phyloP scores from a whole-genome alignment of 352 stramenopile species.

The Phytophthora cajani region DNA sequence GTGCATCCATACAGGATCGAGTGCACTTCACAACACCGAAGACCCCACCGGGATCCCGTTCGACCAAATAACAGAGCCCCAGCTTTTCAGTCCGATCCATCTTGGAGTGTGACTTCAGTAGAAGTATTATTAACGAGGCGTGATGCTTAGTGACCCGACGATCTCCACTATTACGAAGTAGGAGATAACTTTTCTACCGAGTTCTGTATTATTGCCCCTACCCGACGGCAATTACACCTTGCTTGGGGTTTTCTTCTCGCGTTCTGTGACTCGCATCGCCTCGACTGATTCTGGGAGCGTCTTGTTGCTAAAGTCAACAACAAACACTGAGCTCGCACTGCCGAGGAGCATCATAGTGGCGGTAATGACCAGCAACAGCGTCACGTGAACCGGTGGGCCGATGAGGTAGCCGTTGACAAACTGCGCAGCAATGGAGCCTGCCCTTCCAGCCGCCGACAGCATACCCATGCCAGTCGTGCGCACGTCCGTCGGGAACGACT shows the following conservation, averaged over 20 bases:
- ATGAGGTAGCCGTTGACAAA: conserved; percentile 91
- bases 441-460: conserved; percentile 79
- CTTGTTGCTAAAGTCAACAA: conserved; percentile 68
- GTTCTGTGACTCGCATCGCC: conserved; percentile 48
- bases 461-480: conserved; percentile 91
- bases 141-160: too few species aligned
- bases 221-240: conserved; percentile 8
- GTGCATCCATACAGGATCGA: background rate
- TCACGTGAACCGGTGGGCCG: conserved; percentile 74
- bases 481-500: conserved; percentile 92
- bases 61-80: too few species aligned
- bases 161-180: too few species aligned
- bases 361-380: conserved; percentile 76
- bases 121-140: too few species aligned
- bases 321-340: conserved; percentile 60
- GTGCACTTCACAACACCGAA: background rate
- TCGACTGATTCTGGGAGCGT: conserved; percentile 62
- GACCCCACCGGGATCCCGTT: too few species aligned
- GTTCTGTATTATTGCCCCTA: too few species aligned
- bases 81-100: too few species aligned
- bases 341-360: conserved; percentile 85
- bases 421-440: conserved; percentile 91
- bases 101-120: too few species aligned
- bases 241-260: background rate
- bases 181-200: too few species aligned